Percentiles rank a stretch among this genome's conserved stretches.
Evolutionary conservation across 441 rosid species (phyloP).

Genomic region (Sinapis alba): DNA sequence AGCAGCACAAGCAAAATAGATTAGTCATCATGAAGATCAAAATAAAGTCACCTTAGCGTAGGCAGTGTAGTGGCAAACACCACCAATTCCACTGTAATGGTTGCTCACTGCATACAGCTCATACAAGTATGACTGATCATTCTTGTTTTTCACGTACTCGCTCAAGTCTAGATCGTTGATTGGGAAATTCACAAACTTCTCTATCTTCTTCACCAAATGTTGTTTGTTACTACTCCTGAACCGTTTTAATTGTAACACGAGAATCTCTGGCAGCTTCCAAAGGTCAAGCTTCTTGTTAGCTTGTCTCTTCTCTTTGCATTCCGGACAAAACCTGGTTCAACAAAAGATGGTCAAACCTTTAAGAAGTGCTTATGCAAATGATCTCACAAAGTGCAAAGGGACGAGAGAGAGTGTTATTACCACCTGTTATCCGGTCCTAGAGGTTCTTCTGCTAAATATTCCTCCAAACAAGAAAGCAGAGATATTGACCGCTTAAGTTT

Average conservation of each 20-base stretch:
- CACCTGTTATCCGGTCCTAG: conserved; percentile 58
- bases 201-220: conserved; percentile 62
- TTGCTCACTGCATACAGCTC: conserved; percentile 72
- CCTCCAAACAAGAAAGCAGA: neutral
- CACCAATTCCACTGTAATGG: conserved; percentile 67
- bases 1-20: neutral
- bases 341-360: conserved; percentile 9
- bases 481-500: conserved; percentile 33
- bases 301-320: conserved; percentile 70
- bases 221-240: conserved; percentile 67
- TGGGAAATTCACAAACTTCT: conserved; percentile 60
- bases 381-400: neutral
- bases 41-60: conserved; percentile 54
- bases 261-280: conserved; percentile 71
- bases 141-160: conserved; percentile 52
- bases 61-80: conserved; percentile 71
- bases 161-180: conserved; percentile 62
- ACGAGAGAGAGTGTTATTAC: conserved; percentile 36
- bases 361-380: no score
- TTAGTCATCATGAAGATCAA: neutral
- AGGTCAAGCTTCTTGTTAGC: conserved; percentile 69
- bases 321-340: conserved; percentile 59
- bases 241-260: conserved; percentile 68
- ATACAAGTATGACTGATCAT: conserved; percentile 51
- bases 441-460: neutral